phyloP scores from a whole-genome alignment of 495 filamentous ascomycete species.

The Penicillium pancosmium region DNA sequence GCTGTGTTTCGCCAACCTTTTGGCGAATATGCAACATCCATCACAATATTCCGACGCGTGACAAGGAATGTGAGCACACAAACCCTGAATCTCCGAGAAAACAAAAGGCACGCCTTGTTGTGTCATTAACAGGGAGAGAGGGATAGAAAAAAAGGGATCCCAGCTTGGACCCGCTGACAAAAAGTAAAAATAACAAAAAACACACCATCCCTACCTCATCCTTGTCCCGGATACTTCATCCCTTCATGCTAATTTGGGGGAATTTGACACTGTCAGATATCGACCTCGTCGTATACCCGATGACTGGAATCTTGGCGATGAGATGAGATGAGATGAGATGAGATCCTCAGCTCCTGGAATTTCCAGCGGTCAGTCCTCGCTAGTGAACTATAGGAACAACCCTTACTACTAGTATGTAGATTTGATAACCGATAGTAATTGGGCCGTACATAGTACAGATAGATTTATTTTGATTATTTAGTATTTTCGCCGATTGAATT shows the following conservation, averaged over 20 bases:
- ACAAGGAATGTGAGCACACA: constrained; percentile 1
- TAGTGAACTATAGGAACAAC: too few species aligned
- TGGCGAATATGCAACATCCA: constrained; percentile 13
- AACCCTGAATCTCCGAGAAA: neutral
- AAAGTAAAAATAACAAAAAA: constrained; percentile 2
- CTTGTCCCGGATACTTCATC: constrained; percentile 10
- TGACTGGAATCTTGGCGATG: constrained; percentile 15
- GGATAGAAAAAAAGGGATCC: neutral
- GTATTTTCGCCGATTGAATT: too few species aligned
- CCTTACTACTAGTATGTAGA: too few species aligned
- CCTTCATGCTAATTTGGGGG: neutral
- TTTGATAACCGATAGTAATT: too few species aligned
- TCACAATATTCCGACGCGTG: constrained; percentile 17
- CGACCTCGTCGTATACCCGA: constrained; percentile 7
- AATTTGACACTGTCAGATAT: constrained; percentile 4
- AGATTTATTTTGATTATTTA: too few species aligned
- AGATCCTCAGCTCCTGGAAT: neutral
- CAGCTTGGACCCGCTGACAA: neutral
- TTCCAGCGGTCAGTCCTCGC: too few species aligned
- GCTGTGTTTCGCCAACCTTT: neutral
- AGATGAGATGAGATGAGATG: neutral
- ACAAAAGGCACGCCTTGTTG: too few species aligned
- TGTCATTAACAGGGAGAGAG: neutral
- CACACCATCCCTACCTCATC: constrained; percentile 2
- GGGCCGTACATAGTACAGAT: too few species aligned